phyloP scores from a whole-genome alignment of 2,329 filamentous ascomycete species.

The Purpureocillium takamizusanense region DNA sequence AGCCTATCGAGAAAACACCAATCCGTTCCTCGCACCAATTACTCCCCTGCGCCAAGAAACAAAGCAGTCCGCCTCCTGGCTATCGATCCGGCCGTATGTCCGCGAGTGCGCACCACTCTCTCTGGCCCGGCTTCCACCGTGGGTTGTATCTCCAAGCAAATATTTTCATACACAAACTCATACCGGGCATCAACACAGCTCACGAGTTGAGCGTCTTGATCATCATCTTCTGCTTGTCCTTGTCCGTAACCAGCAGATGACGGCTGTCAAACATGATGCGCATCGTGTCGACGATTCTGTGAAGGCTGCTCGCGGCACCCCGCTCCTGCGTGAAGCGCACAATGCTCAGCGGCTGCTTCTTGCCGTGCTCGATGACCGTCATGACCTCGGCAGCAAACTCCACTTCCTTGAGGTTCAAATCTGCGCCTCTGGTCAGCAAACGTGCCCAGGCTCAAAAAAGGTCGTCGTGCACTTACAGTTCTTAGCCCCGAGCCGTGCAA shows the following conservation, averaged over 20 bases:
- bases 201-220: conserved; percentile 53
- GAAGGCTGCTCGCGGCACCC: conserved; percentile 85
- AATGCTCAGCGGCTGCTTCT: conserved; percentile 66
- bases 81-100: too few species aligned
- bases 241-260: conserved; percentile 60
- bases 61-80: not conserved
- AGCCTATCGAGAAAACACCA: not conserved
- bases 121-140: too few species aligned
- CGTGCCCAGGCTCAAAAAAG: too few species aligned
- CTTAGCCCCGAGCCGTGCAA: conserved; percentile 62
- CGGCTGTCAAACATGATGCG: conserved; percentile 57
- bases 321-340: conserved; percentile 81
- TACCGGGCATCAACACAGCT: too few species aligned
- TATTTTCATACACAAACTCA: too few species aligned
- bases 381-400: conserved; percentile 81
- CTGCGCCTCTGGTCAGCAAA: conserved; percentile 33
- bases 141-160: too few species aligned
- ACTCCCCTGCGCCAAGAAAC: not conserved
- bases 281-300: conserved; percentile 71
- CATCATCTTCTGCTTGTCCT: conserved; percentile 62
- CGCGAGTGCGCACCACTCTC: conserved; percentile 1
- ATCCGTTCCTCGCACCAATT: not conserved
- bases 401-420: conserved; percentile 77
- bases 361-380: conserved; percentile 79
- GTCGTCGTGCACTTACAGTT: conserved; percentile 56